Base-by-base conservation (phyloP, 352 stramenopile genomes). In the Salisapilia sapeloensis region DNA sequence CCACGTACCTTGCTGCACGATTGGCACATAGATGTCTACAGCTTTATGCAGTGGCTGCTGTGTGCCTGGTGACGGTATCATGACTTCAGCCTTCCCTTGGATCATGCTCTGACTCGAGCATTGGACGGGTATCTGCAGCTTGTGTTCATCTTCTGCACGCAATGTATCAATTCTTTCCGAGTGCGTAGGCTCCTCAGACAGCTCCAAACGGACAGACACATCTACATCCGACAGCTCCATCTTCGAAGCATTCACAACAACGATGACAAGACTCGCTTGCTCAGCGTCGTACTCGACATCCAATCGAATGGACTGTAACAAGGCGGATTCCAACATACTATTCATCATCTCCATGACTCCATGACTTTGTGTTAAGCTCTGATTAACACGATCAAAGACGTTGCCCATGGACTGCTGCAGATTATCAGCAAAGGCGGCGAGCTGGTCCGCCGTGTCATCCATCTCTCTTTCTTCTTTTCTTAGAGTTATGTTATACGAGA, bases 291-390 rank as follows among this genome's bases (percentile, higher is more conserved):
- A 69, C 12, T 4, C 19, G 21, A 33, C 54, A 20, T 37, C 40
- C 5, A 67, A 42, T 11, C 36, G 38, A 24, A 85, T 39, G 39
- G 62, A 78, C 53, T 85, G 69, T 35, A 85, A 30, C 56, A 85
- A 48, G 33, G 65, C 62, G 2, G 60, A 47, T 50, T 85, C 69
- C 69, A 85, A 82, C 45, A 82, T 67, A 12, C 60, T 52, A 45
- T 85, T 85, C 69, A 85, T 85, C 60, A 85, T 78, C 27, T 57
- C 58, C 69, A 85, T 82, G 42, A 80, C 53, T 35, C 77, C 50
- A 27, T 52, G 56, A 18, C 65, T 85, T 38, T 81, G 65, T 22
- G 47, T 49, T 17, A 85, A 52, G 21, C 65, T 82, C 38, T 78
- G 40, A 8, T 57, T 65, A 28, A 85, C 59, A 25, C 65, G 64